Base-by-base conservation (phyloP, 768 basidiomycete genomes). In the Pisolithus tinctorius region DNA sequence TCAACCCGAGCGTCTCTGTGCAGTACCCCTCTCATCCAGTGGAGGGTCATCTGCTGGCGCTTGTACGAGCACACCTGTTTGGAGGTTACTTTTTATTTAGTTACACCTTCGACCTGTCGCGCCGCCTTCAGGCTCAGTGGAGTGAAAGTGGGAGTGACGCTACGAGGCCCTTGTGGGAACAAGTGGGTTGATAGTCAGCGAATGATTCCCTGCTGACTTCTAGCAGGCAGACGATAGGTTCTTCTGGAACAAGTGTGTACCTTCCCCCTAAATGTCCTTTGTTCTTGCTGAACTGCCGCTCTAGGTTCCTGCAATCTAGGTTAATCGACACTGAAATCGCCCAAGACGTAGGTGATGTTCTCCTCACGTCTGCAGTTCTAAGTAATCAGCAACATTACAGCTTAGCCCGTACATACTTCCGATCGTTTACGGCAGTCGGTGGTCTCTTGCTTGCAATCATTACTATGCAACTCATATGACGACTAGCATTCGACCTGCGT, bases 371-470 rank as follows among this genome's bases (percentile, higher is more conserved):
- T n/a, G 23, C 17, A 10, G 8, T 51, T 49, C 52, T 62, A 45
- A 63, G 53, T 5, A 17, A 17, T 13, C 37, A 23, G 47, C 45
- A 47, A 50, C 56, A 31, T n/a, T 7, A 36, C 59, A 99, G 95
- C 77, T 93, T 63, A 82, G 86, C 58, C 74, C 83, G 34, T 98
- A 84, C 68, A 93, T 98, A 62, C 79, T 98, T 17, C 96, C 96
- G 4, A 75, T 97, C 46, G 78, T 98, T 62, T 95, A 93, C 61
- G 96, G 96, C 63, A 95, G 94, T 96, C 58, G 61, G 91, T 84
- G 38, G 30, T 25, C 27, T 43, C 34, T 10, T 37, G 45, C n/a
- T 26, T 41, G n/a, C 26, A 29, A 43, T 47, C 4, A 27, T 23
- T 10, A 14, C 2, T 50, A 26, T 31, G 2, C 38, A 11, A 42